phyloP scores from a whole-genome alignment of 331 rosid species.

The Malus hybrid region DNA sequence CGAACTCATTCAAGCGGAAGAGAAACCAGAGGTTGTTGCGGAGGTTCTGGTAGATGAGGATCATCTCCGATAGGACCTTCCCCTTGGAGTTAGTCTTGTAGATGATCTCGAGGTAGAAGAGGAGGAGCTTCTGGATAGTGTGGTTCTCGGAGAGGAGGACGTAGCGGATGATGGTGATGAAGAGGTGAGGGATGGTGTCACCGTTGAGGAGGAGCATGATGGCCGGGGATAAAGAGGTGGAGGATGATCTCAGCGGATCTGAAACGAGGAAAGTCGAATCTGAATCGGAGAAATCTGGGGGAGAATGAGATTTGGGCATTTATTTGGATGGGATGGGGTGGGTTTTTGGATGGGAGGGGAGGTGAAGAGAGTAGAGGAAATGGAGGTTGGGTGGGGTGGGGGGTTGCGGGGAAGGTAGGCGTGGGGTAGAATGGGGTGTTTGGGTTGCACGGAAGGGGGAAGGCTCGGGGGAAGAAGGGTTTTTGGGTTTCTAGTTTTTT shows the following conservation, averaged over 20 bases:
- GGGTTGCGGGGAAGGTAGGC: too few species aligned
- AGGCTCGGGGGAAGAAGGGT: too few species aligned
- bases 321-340: not conserved
- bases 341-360: too few species aligned
- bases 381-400: too few species aligned
- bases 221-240: conserved; percentile 11
- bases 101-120: conserved; percentile 83
- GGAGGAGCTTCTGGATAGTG: conserved; percentile 90
- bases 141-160: conserved; percentile 93
- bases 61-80: conserved; percentile 90
- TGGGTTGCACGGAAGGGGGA: too few species aligned
- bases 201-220: conserved; percentile 88
- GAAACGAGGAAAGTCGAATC: not conserved
- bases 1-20: conserved; percentile 80
- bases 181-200: conserved; percentile 81
- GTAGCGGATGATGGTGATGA: conserved; percentile 89
- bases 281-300: not conserved
- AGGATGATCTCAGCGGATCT: not conserved
- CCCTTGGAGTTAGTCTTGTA: conserved; percentile 84
- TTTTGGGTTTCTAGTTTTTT: too few species aligned
- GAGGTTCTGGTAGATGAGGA: conserved; percentile 88
- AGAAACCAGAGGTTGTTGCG: conserved; percentile 88
- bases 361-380: too few species aligned
- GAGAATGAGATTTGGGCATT: not conserved
- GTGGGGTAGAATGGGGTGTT: too few species aligned